These are phyloP conservation scores for Botryotinia convoluta DNA, from an alignment of 2,329 filamentous ascomycete species.

Conservation along the genomic window DNA sequence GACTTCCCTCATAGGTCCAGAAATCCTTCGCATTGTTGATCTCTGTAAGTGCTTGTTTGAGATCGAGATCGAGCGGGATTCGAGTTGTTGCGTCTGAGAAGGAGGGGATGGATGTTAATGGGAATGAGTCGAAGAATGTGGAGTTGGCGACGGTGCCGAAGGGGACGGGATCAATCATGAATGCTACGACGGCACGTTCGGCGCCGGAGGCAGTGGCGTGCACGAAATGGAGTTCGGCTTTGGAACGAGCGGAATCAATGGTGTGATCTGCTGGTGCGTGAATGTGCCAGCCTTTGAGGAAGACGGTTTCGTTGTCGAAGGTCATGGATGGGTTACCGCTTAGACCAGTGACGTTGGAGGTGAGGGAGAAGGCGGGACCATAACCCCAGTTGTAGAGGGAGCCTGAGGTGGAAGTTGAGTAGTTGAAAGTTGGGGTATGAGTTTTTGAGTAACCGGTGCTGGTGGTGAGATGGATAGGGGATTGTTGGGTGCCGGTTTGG, in stretches of 20 bases:
- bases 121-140: background rate
- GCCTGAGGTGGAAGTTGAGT: constrained; percentile 40
- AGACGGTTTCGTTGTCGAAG: constrained; percentile 48
- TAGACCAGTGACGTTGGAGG: constrained; percentile 34
- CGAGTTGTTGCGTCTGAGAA: background rate
- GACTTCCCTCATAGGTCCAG: constrained; percentile 49
- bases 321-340: constrained; percentile 43
- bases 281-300: constrained; percentile 51
- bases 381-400: constrained; percentile 50
- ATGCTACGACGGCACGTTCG: constrained; percentile 46
- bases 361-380: constrained; percentile 46
- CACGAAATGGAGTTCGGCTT: constrained; percentile 50
- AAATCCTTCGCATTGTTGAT: constrained; percentile 45
- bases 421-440: constrained; percentile 46
- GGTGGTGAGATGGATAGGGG: constrained; percentile 46
- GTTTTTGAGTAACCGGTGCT: constrained; percentile 42
- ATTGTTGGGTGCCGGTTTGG: constrained; percentile 51
- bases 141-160: constrained; percentile 1
- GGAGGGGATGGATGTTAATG: background rate
- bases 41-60: constrained; percentile 38
- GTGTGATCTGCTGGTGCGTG: constrained; percentile 51
- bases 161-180: constrained; percentile 45
- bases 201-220: constrained; percentile 45
- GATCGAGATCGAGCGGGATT: background rate
- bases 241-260: constrained; percentile 43